Percentiles rank a stretch among this genome's conserved stretches.
phyloP scores from a whole-genome alignment of 2,329 filamentous ascomycete species.

The Sporothrix pallida region DNA sequence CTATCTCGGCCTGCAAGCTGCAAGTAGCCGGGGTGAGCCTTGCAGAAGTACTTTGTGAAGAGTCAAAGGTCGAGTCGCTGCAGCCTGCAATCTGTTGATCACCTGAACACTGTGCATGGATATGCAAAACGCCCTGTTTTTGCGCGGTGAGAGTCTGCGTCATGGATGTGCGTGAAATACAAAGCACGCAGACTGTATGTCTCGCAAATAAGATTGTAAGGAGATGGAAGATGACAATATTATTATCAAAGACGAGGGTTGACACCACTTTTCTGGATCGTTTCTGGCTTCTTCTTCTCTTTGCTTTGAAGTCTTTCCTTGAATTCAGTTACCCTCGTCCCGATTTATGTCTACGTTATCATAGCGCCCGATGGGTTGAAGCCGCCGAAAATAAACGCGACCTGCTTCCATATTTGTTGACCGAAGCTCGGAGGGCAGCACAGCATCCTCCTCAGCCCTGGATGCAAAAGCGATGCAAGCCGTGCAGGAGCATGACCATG shows the following conservation, averaged over 20 bases:
- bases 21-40: constrained; percentile 16
- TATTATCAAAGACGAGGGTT: not conserved
- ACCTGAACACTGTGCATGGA: constrained; percentile 19
- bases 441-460: not conserved
- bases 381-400: not conserved
- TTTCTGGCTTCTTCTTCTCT: not conserved
- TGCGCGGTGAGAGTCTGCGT: constrained; percentile 2
- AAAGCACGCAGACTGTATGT: too few species aligned
- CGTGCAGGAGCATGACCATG: not conserved
- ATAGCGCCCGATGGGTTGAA: not conserved
- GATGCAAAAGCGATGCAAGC: not conserved
- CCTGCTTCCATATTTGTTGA: constrained; percentile 23
- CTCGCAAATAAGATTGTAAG: not conserved
- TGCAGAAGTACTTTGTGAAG: not conserved
- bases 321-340: too few species aligned
- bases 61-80: not conserved
- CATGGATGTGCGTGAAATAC: not conserved
- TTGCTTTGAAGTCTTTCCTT: not conserved
- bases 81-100: not conserved
- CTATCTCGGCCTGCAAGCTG: not conserved
- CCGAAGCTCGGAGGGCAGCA: not conserved
- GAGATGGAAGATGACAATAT: not conserved
- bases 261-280: too few species aligned
- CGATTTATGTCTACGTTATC: too few species aligned
- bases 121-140: not conserved